A percentile compares a stretch with the other conserved stretches of the same genome.
Conservation (phyloP, 2,329 filamentous ascomycete genomes). For the Rachicladosporium sp. region DNA sequence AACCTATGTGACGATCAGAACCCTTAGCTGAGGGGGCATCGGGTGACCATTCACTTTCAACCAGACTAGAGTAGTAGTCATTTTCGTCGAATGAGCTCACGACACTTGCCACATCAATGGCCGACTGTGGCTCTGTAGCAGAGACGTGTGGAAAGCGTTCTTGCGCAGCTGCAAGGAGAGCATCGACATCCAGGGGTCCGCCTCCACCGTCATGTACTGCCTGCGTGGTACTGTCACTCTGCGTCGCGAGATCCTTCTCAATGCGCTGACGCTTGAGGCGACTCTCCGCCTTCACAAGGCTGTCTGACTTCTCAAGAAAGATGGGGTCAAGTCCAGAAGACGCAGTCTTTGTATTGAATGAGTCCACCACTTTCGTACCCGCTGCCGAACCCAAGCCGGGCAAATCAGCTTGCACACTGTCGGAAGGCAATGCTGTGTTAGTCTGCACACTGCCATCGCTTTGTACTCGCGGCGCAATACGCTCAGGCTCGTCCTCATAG, state of each 20-base stretch:
- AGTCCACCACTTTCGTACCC: neutral
- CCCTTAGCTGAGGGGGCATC: constrained; percentile 30
- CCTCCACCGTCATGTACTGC: neutral
- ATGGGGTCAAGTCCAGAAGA: constrained; percentile 60
- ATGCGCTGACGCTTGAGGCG: constrained; percentile 68
- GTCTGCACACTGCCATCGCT: neutral
- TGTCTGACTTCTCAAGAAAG: constrained; percentile 73
- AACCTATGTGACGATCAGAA: constrained; percentile 33
- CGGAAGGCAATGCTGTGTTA: constrained; percentile 5
- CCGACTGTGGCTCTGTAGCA: constrained; percentile 36
- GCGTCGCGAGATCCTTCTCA: constrained; percentile 50
- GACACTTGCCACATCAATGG: constrained; percentile 45
- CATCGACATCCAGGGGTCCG: constrained; percentile 27
- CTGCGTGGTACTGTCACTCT: constrained; percentile 33
- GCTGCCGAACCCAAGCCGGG: constrained; percentile 12
- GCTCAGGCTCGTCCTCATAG: constrained; percentile 4
- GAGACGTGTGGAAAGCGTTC: constrained; percentile 59
- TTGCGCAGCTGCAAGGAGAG: constrained; percentile 47
- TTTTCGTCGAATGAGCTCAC: constrained; percentile 77
- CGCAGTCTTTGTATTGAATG: constrained; percentile 8
- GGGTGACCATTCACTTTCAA: constrained; percentile 58
- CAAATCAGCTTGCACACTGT: constrained; percentile 7
- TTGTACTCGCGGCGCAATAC: neutral
- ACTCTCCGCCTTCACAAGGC: constrained; percentile 69
- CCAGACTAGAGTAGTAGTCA: constrained; percentile 89